Evolutionary conservation across 2,329 filamentous ascomycete genomes (phyloP).

Genomic region (Rachicladosporium sp.): DNA sequence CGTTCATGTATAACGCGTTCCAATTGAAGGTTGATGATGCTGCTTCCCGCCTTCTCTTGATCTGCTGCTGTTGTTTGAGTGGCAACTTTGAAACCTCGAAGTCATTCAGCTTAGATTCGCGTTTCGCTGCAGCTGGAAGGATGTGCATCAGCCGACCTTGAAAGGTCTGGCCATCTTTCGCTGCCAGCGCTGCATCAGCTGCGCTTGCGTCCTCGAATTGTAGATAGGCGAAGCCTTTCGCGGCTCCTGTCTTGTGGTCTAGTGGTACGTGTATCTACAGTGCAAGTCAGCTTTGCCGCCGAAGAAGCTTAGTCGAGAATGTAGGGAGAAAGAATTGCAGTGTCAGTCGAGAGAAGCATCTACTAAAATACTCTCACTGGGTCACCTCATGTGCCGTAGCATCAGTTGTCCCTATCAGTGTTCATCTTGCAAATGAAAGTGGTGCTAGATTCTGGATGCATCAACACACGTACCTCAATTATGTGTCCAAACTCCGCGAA

Average conservation of each 20-base stretch:
- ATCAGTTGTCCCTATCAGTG: slow-evolving; percentile 99
- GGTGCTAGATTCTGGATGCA: slow-evolving; percentile 12
- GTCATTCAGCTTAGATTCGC: slow-evolving; percentile 72
- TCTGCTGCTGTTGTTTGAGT: slow-evolving; percentile 84
- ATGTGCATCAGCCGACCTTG: slow-evolving; percentile 88
- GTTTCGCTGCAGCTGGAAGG: slow-evolving; percentile 70
- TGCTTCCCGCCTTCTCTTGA: slow-evolving; percentile 73
- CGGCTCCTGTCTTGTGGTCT: slow-evolving; percentile 54
- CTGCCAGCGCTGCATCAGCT: slow-evolving; percentile 67
- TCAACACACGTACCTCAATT: slow-evolving; percentile 63
- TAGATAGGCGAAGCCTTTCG: slow-evolving; percentile 85
- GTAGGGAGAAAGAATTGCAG: too few species aligned
- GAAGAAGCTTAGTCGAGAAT: too few species aligned
- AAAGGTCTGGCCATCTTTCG: slow-evolving; percentile 73
- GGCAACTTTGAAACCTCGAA: slow-evolving; percentile 83
- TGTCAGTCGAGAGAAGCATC: slow-evolving; percentile 65
- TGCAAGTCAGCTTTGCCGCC: slow-evolving; percentile 4
- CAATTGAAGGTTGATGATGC: slow-evolving; percentile 76
- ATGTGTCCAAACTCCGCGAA: slow-evolving; percentile 64
- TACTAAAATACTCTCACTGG: slow-evolving; percentile 99
- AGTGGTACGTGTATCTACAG: slow-evolving; percentile 72
- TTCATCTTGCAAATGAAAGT: slow-evolving; percentile 60
- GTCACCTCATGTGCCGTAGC: slow-evolving; percentile 79
- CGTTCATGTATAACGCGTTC: slow-evolving; percentile 99
- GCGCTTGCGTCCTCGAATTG: slow-evolving; percentile 60